Base-by-base conservation (phyloP, 345 rosid genomes). In the Boechera stricta region DNA sequence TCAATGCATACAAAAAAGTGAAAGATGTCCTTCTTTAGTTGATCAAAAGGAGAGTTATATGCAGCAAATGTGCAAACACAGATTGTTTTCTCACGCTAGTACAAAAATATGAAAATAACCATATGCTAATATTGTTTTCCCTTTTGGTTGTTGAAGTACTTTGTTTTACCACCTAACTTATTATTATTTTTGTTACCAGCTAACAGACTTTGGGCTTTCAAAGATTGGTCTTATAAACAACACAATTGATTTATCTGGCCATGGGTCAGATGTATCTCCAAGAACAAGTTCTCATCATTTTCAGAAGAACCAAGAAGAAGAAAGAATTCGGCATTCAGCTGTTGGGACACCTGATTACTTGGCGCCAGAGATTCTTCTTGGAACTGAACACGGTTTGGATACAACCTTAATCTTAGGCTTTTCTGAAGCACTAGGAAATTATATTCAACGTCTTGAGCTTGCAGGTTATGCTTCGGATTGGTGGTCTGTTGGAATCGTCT, bases 331-430 rank as follows among this genome's bases (percentile, higher is more conserved):
- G 47, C 83, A 85, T 57, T 85, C 94, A 28, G 97, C 91, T 71
- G 92, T 89, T 59, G 97, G 97, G 72, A 91, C 97, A 64, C 94
- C 97, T 70, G 97, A 91, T 81, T 91, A 91, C 83, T 84, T 91
- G 71, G 94, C 97, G 62, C 97, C 97, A 12, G 97, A 91, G 84
- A 91, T 91, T 80, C 97, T 91, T 85, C 97, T 91, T 69, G 97
- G 97, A 65, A 89, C 87, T 59, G 92, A 84, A 69, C 94, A 91
- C 54, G 94, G 94, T 91, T 61, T 65, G 80, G 32, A 57, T 81
- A 55, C 67, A 62, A 80, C 76, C 74, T 77, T 47, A 51, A 26
- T 33, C 38, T 33, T 67, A 32, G 41, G 47, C 53, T 41, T 28
- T 71, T 54, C 7, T 55, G 6, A 21, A 67, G 33, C 10, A 67